Conservation (phyloP, 2,329 filamentous ascomycete genomes). For the Fragosphaeria purpurea region DNA sequence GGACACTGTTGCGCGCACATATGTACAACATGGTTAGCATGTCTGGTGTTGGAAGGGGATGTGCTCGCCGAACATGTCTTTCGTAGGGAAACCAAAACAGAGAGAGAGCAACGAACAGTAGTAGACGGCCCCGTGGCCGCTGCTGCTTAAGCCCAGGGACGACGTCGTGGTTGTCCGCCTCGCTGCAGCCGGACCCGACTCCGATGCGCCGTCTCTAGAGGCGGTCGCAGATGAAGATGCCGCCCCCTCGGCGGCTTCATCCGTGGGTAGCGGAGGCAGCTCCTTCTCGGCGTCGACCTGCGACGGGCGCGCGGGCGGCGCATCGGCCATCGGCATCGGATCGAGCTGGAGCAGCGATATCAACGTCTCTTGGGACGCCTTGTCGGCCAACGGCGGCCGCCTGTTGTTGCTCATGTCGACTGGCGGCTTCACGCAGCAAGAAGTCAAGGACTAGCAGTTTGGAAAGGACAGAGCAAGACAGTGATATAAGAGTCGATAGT, state of each 20-base stretch:
- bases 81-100: too few relatives aligned
- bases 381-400: constrained; percentile 22
- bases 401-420: constrained; percentile 12
- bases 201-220: too few relatives aligned
- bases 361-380: constrained; percentile 43
- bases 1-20: constrained; percentile 39
- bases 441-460: too few relatives aligned
- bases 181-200: too few relatives aligned
- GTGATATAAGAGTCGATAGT: too few relatives aligned
- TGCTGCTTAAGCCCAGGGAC: constrained; percentile 48
- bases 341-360: constrained; percentile 68
- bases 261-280: constrained; percentile 27
- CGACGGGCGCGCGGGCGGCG: constrained; percentile 27
- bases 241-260: constrained; percentile 10
- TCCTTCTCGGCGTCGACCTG: constrained; percentile 34
- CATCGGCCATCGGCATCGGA: constrained; percentile 61
- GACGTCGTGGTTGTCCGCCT: constrained; percentile 8
- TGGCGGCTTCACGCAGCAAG: too few relatives aligned
- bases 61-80: too few relatives aligned
- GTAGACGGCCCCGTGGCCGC: constrained; percentile 60
- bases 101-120: constrained; percentile 4
- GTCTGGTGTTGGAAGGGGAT: too few relatives aligned
- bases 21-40: too few relatives aligned
- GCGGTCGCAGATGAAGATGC: too few relatives aligned
- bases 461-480: too few relatives aligned